phyloP scores from a whole-genome alignment of 768 basidiomycete genomes.

The Kwoniella europaea region DNA sequence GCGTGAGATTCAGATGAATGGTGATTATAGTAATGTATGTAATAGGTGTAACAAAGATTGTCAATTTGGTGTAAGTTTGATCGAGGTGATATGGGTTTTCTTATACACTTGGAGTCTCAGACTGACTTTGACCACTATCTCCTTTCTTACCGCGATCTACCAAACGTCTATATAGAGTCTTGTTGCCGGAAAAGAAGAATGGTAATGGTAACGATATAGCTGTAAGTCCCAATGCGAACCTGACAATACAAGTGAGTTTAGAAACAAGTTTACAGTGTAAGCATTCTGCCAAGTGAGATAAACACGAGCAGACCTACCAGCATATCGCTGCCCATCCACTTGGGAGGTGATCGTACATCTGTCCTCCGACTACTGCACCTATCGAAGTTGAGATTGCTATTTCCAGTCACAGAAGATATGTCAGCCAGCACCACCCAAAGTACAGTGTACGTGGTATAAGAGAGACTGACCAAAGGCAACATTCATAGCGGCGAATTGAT shows the following conservation, averaged over 20 bases:
- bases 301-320: conserved; percentile 31
- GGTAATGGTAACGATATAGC: conserved; percentile 21
- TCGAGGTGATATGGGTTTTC: too few species aligned
- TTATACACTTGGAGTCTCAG: too few species aligned
- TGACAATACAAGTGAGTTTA: neutral
- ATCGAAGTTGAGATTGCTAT: conserved; percentile 32
- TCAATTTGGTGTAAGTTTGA: too few species aligned
- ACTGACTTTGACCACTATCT: neutral
- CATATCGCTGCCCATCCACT: conserved; percentile 41
- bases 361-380: conserved; percentile 41
- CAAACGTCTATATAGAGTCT: conserved; percentile 16
- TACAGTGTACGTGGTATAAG: neutral
- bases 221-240: conserved; percentile 29
- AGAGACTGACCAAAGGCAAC: conserved; percentile 33
- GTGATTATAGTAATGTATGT: too few species aligned
- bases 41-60: too few species aligned
- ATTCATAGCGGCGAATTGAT: conserved; percentile 51
- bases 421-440: too few species aligned
- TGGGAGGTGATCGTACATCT: conserved; percentile 42
- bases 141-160: conserved; percentile 4
- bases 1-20: neutral
- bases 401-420: too few species aligned
- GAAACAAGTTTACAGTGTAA: neutral
- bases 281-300: neutral
- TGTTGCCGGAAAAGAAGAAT: conserved; percentile 28